Base-by-base conservation (phyloP, 306 rosid species). In the Citrullus amarus region DNA sequence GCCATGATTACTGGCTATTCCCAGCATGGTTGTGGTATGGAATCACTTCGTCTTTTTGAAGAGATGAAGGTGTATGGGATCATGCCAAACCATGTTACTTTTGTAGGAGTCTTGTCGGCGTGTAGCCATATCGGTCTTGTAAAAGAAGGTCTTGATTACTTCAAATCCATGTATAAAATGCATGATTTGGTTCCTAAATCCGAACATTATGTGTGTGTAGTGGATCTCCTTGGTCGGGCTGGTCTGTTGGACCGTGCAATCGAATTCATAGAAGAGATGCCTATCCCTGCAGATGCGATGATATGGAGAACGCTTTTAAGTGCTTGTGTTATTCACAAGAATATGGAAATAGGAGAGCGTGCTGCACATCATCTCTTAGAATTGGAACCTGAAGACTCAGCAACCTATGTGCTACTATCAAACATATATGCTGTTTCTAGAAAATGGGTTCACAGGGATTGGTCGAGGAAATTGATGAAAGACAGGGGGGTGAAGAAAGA, bases 121-220 rank as follows among this genome's bases (percentile, higher is more conserved):
- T 91, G 98, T 81, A 93, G 98, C 77, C 98, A 93, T 88, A 91
- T 87, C 44, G 97, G 98, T 60, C 84, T 90, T 88, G 90, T 91
- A 71, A 86, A 89, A 75, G 90, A 90, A 78, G 98, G 98, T 80
- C 85, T 93, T 63, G 82, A 56, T 65, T 88, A 90, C 87, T 91
- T 93, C 20, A 84, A 83, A 68, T 93, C 93, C 78, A 93, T 93
- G 93, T 86, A 79, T 44, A 84, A 85, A 86, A 92, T 80, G 79
- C 89, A 88, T 68, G 86, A 82, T 65, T 84, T 93, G 83, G 82
- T 86, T 81, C 98, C 93, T 20, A 89, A 86, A 82, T 91, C 91
- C 20, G 97, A 93, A 80, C 98, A 91, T 84, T 93, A 88, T 80
- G 98, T 87, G 76, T 90, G 96, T 84, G 80, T 91, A 38, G 97